Evolutionary conservation across 1,139 yeast species (phyloP).

Genomic region (Pichia sp.): DNA sequence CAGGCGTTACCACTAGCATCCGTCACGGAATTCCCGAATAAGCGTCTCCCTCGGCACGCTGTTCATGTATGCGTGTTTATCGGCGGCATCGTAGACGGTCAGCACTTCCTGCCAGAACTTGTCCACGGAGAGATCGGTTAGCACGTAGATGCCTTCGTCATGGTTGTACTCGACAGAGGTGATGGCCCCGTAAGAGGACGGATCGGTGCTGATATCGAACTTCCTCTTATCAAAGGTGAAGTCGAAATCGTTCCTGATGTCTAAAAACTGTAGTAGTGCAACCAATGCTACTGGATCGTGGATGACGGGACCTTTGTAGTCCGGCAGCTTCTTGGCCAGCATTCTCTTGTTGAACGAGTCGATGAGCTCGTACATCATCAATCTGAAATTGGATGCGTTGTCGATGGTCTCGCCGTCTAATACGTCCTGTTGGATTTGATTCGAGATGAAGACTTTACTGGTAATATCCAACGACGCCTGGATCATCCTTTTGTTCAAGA

Average conservation of each 20-base stretch:
- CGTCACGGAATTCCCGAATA: conserved; percentile 7
- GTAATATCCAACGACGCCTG: conserved; percentile 72
- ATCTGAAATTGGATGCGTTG: conserved; percentile 43
- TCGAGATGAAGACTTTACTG: conserved; percentile 62
- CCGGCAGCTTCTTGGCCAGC: conserved; percentile 41
- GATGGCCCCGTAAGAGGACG: conserved; percentile 32
- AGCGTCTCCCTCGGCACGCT: conserved; percentile 11
- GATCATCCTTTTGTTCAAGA: conserved; percentile 47
- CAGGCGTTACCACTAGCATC: too few species aligned
- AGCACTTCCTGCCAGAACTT: conserved; percentile 55
- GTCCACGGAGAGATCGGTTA: conserved; percentile 42
- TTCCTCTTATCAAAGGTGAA: conserved; percentile 36
- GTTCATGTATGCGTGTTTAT: conserved; percentile 21
- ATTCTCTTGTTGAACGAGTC: conserved; percentile 50
- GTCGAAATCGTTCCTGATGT: conserved; percentile 30
- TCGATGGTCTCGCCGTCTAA: conserved; percentile 31
- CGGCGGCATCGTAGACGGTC: conserved; percentile 37
- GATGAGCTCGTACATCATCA: conserved; percentile 55
- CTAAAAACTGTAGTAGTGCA: conserved; percentile 48
- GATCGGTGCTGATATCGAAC: conserved; percentile 36
- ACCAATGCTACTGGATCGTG: conserved; percentile 80
- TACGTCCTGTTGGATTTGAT: conserved; percentile 39
- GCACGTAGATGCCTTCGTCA: conserved; percentile 50
- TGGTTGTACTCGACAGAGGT: conserved; percentile 13
- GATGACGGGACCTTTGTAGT: conserved; percentile 65